Conservation (phyloP, 2,329 filamentous ascomycete species). For the Sarocladium oryzae region DNA sequence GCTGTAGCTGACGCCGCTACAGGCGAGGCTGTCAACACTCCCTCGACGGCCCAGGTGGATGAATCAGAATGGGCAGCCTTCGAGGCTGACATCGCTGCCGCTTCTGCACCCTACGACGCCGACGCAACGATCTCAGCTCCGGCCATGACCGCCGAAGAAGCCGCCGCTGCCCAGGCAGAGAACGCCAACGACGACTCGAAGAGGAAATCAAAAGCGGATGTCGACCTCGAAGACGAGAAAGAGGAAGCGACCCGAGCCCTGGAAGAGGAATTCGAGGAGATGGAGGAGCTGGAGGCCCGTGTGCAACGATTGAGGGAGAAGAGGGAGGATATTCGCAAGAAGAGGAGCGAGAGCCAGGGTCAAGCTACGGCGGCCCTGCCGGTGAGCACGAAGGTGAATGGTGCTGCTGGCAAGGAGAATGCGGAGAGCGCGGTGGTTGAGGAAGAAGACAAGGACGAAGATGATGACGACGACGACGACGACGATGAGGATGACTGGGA, state of each 20-base stretch:
- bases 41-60: conserved; percentile 34
- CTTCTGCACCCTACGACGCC: conserved; percentile 27
- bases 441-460: conserved; percentile 24
- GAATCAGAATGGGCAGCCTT: conserved; percentile 85
- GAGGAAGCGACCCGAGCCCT: conserved; percentile 70
- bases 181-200: conserved; percentile 37
- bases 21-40: conserved; percentile 10
- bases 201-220: conserved; percentile 48
- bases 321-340: conserved; percentile 56
- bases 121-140: conserved; percentile 63
- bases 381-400: conserved; percentile 11
- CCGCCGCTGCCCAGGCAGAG: conserved; percentile 48
- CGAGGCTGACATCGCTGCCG: conserved; percentile 67
- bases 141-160: conserved; percentile 57
- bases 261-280: conserved; percentile 75
- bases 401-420: conserved; percentile 21
- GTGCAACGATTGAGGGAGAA: conserved; percentile 63
- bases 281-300: conserved; percentile 70
- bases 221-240: conserved; percentile 56
- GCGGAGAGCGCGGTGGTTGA: conserved; percentile 19
- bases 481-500: conserved; percentile 50
- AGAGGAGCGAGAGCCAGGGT: conserved; percentile 20
- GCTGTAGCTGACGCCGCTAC: conserved; percentile 10
- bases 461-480: conserved; percentile 38
- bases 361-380: conserved; percentile 10